These are phyloP conservation scores for Neophaeococcomyces mojaviensis DNA, from an alignment of 2,329 filamentous ascomycete genomes.

Conservation along the genomic window DNA sequence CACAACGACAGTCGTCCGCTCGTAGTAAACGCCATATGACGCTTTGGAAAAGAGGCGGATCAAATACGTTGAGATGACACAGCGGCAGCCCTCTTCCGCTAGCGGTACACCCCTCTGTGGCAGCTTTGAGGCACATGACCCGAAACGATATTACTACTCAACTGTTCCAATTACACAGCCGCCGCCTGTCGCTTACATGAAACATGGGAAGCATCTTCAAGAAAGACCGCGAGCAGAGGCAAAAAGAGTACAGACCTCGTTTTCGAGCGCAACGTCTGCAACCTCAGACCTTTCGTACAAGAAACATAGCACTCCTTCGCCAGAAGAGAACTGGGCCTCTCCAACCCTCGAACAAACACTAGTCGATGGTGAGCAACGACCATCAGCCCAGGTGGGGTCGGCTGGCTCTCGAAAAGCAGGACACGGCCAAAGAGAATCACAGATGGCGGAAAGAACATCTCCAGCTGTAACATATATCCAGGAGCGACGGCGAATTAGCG, in stretches of 20 bases:
- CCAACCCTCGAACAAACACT: slow-evolving; percentile 4
- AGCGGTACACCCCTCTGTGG: neutral
- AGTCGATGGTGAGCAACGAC: neutral
- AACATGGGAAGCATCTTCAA: neutral
- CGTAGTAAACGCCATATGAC: slow-evolving; percentile 1
- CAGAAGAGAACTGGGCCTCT: slow-evolving; percentile 12
- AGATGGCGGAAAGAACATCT: slow-evolving; percentile 6
- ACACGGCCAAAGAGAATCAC: slow-evolving; percentile 24
- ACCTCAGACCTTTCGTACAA: slow-evolving; percentile 16
- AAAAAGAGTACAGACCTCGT: slow-evolving; percentile 15
- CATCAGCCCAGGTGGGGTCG: slow-evolving; percentile 22
- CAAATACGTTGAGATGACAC: slow-evolving; percentile 5
- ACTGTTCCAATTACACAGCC: neutral
- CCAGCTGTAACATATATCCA: neutral
- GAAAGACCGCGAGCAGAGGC: slow-evolving; percentile 10
- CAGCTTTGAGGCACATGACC: slow-evolving; percentile 2
- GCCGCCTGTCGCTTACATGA: slow-evolving; percentile 1
- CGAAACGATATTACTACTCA: slow-evolving; percentile 1
- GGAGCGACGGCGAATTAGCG: slow-evolving; percentile 9
- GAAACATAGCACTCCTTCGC: slow-evolving; percentile 10
- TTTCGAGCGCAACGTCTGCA: slow-evolving; percentile 20
- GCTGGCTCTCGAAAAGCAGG: slow-evolving; percentile 21
- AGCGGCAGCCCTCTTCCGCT: slow-evolving; percentile 1
- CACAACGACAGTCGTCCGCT: neutral
- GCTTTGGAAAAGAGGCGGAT: slow-evolving; percentile 1